A percentile compares a stretch with the other conserved stretches of the same genome.
Evolutionary conservation across 768 basidiomycete genomes (phyloP).

Genomic region (Suillus americanus): DNA sequence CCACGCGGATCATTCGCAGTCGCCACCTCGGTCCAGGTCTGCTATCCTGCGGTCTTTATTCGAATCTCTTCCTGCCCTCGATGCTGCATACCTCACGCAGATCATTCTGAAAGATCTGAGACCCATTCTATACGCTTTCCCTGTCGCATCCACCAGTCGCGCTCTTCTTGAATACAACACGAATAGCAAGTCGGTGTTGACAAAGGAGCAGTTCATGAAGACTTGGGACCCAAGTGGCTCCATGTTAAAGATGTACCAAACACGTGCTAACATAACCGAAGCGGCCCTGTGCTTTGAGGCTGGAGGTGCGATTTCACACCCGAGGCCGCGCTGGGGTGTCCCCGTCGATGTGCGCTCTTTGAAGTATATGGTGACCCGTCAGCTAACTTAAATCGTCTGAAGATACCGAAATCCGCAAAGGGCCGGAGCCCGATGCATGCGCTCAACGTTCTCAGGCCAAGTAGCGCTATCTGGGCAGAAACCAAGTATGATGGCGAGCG

Average conservation of each 20-base stretch:
- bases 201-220: constrained; percentile 62
- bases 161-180: constrained; percentile 58
- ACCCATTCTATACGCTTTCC: constrained; percentile 73
- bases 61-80: constrained; percentile 54
- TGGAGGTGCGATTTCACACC: constrained; percentile 22
- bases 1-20: constrained; percentile 32
- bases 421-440: constrained; percentile 62
- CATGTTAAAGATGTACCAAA: constrained; percentile 54
- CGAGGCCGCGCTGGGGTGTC: constrained; percentile 50
- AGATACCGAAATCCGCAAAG: constrained; percentile 86
- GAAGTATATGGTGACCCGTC: too few species aligned
- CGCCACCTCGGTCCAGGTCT: constrained; percentile 30
- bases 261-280: constrained; percentile 57
- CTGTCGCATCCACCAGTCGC: constrained; percentile 41
- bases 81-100: constrained; percentile 74
- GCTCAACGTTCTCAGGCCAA: constrained; percentile 36
- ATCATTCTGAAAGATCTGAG: constrained; percentile 87
- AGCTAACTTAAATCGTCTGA: neutral
- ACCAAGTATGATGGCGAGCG: constrained; percentile 95
- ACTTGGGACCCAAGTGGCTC: constrained; percentile 64
- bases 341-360: constrained; percentile 55
- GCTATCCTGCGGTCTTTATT: constrained; percentile 59
- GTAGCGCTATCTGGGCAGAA: constrained; percentile 68
- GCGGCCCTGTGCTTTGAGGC: constrained; percentile 48
- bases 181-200: constrained; percentile 54